Evolutionary conservation across 441 rosid genomes (phyloP).

Genomic region (Populus hybrid): DNA sequence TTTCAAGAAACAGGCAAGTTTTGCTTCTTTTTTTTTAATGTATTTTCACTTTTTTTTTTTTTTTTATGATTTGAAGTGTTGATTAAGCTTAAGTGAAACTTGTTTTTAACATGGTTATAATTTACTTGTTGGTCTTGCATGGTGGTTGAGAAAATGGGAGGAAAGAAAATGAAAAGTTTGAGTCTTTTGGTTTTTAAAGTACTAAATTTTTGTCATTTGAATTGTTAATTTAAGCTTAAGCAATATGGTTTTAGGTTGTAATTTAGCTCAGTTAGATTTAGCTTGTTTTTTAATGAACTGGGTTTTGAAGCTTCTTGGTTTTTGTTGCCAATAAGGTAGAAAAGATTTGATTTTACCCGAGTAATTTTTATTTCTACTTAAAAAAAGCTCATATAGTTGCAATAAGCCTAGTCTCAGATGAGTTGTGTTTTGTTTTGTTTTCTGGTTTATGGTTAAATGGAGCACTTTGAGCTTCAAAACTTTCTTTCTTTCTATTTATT

Average conservation of each 20-base stretch:
- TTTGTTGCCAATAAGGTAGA: neutral
- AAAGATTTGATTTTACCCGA: neutral
- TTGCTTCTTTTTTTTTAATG: neutral
- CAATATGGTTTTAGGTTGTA: neutral
- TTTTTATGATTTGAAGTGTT: constrained; percentile 6
- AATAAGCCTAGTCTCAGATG: neutral
- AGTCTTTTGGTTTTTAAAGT: neutral
- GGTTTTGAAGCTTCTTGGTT: neutral
- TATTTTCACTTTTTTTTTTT: neutral
- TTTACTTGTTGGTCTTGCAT: neutral
- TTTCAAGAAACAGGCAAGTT: constrained; percentile 5
- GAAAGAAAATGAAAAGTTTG: neutral
- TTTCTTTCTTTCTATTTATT: neutral
- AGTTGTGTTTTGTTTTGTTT: neutral
- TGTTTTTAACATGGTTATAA: neutral
- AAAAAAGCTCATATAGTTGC: neutral
- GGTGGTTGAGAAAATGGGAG: constrained; percentile 4
- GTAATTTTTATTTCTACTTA: neutral
- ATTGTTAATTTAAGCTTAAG: neutral
- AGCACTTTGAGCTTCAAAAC: neutral
- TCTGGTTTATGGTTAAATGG: neutral
- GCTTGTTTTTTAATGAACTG: neutral
- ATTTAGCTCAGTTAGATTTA: neutral
- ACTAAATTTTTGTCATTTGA: neutral
- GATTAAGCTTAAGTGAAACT: neutral